phyloP scores from a whole-genome alignment of 2,329 filamentous ascomycete genomes.

The Aspergillus aculeatus region DNA sequence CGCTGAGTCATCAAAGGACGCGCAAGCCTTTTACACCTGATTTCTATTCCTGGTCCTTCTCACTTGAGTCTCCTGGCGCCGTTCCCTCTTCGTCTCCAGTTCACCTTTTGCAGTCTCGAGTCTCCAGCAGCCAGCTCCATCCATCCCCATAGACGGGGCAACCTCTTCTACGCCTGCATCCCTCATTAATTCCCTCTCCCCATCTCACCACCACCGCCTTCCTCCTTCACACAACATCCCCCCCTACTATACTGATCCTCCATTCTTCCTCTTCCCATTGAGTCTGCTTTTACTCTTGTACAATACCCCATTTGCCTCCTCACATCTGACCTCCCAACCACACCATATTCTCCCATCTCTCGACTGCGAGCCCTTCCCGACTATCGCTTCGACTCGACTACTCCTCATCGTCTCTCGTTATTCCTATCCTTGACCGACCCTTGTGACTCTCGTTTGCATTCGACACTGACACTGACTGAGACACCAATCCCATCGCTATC shows the following conservation, averaged over 20 bases:
- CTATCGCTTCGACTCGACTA: neutral
- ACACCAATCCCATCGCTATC: neutral
- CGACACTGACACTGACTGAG: neutral
- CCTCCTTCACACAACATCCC: neutral
- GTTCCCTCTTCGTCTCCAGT: neutral
- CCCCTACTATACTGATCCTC: neutral
- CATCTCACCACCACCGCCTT: conserved; percentile 4
- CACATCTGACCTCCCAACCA: neutral
- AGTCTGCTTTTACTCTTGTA: neutral
- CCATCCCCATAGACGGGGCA: conserved; percentile 1
- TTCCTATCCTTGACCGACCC: neutral
- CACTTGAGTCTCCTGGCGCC: conserved; percentile 12
- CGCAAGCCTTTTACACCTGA: conserved; percentile 29
- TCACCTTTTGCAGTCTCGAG: neutral
- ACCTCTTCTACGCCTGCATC: conserved; percentile 3
- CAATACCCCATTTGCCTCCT: neutral
- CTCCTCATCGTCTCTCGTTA: conserved; percentile 8
- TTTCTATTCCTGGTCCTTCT: conserved; percentile 24
- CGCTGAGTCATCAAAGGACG: conserved; percentile 35
- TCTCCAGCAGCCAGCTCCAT: neutral
- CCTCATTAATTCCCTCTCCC: conserved; percentile 14
- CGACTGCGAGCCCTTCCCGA: neutral
- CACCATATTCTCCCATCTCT: neutral
- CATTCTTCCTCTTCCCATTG: neutral
- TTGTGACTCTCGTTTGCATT: neutral